Base-by-base conservation (phyloP, 768 basidiomycete species). In the Suillus tomentosus region DNA sequence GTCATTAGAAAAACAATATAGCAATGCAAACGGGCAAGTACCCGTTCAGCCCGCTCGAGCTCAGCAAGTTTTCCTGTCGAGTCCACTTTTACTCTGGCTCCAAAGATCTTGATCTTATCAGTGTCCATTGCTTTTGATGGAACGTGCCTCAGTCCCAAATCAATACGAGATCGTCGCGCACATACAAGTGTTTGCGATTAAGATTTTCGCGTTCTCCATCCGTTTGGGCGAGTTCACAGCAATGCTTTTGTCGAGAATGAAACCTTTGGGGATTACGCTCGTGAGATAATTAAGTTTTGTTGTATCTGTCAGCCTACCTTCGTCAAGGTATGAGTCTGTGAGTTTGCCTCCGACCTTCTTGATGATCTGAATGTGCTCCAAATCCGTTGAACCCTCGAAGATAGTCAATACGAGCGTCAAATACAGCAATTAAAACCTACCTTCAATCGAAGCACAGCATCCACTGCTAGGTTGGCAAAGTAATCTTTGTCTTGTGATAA, bases 311-410 rank as follows among this genome's bases (percentile, higher is more conserved):
- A n/a, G 2, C 79, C 17, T 67, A 89, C 94, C 96, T 81, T 99
- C 97, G 72, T 97, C 96, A 40, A 99, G 87, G 81, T 99, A 99
- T 7, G 95, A 96, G 72, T 99, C 96, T 0, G 95, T 96, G 70
- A 99, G 84, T 81, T 98, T 99, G 59, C 96, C 96, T 63, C 96
- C 96, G n/a, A 93, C 94, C 79, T 98, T 98, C 85, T 99, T 99
- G 82, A 99, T 99, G 76, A 99, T 90, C 78, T 99, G 96, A 68
- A 99, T 98, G 76, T 98, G 95, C 69, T 99, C 96, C 40, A 99
- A 82, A 78, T 99, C 91, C 59, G 93, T 95, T 43, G 95, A 97
- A 43, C 97, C 97, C 91, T 95, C 70, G 8, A 57, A 17, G 9
- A 43, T 8, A 37, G 51, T 69, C 56, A 66, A 43, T 27, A n/a